These are phyloP conservation scores for Lineolata rhizophorae DNA, from an alignment of 495 filamentous ascomycete species.

Conservation along the genomic window DNA sequence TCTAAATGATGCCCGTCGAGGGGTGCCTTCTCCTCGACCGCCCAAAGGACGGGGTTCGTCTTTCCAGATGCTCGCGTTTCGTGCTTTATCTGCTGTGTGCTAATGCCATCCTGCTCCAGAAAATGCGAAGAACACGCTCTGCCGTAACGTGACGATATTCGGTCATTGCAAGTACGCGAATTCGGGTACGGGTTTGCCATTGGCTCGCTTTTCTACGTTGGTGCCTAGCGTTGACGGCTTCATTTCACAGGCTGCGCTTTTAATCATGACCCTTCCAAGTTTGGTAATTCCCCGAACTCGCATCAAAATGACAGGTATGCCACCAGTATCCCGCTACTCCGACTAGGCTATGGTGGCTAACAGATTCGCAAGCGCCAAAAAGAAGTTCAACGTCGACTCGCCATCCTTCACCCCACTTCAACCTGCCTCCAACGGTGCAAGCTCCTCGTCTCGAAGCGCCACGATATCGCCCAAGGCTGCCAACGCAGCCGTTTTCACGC, in stretches of 20 bases:
- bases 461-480: slow-evolving; percentile 71
- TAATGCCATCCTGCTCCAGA: slow-evolving; percentile 18
- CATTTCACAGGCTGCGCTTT: too few species aligned
- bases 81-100: too few species aligned
- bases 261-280: slow-evolving; percentile 60
- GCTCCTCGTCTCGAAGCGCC: slow-evolving; percentile 31
- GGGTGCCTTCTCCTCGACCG: slow-evolving; percentile 30
- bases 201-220: slow-evolving; percentile 3
- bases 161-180: slow-evolving; percentile 84
- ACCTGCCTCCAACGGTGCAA: slow-evolving; percentile 23
- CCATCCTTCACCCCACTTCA: slow-evolving; percentile 75
- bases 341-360: too few species aligned
- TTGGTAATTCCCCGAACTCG: slow-evolving; percentile 20
- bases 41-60: slow-evolving; percentile 39
- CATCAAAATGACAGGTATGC: too few species aligned
- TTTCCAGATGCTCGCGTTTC: slow-evolving; percentile 1
- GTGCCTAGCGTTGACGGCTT: slow-evolving; percentile 22
- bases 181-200: too few species aligned
- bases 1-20: slow-evolving; percentile 12
- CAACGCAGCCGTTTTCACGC: slow-evolving; percentile 81
- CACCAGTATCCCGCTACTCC: too few species aligned
- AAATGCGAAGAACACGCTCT: slow-evolving; percentile 66
- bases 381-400: slow-evolving; percentile 93
- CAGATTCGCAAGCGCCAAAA: too few species aligned
- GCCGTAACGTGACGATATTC: slow-evolving; percentile 85